Evolutionary conservation across 2,329 filamentous ascomycete genomes (phyloP).

Genomic region (Onygena corvina): DNA sequence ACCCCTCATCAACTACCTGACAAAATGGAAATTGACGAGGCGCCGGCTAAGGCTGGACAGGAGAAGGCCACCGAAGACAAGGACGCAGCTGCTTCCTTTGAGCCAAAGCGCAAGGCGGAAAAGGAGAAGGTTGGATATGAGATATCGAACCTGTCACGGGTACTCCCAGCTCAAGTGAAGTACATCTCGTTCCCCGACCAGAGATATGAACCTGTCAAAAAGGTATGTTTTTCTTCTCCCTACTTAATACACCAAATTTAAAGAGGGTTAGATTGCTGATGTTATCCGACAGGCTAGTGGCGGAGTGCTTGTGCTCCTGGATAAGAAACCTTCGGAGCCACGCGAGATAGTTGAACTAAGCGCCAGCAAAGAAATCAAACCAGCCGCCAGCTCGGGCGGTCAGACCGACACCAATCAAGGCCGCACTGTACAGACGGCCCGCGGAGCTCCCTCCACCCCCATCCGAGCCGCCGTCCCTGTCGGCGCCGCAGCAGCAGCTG

Average conservation of each 20-base stretch:
- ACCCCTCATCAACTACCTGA: conserved; percentile 48
- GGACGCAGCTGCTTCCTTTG: conserved; percentile 43
- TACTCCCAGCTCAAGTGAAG: conserved; percentile 84
- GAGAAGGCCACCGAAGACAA: conserved; percentile 48
- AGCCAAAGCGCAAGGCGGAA: conserved; percentile 76
- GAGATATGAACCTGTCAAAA: conserved; percentile 84
- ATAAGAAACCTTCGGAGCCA: conserved; percentile 64
- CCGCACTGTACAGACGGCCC: conserved; percentile 18
- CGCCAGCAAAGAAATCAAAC: conserved; percentile 56
- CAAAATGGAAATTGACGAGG: conserved; percentile 66
- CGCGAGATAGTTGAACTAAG: conserved; percentile 83
- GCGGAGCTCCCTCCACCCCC: conserved; percentile 17
- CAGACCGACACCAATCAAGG: conserved; percentile 36
- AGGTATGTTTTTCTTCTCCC: conserved; percentile 45
- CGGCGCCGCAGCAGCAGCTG: conserved; percentile 61
- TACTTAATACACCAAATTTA: background rate
- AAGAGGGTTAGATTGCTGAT: no score
- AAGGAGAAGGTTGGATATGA: conserved; percentile 97
- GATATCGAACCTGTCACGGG: conserved; percentile 90
- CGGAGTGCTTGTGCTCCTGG: conserved; percentile 80
- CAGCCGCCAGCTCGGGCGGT: conserved; percentile 21
- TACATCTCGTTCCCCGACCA: conserved; percentile 86
- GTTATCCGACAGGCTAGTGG: conserved; percentile 59
- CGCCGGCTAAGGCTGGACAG: conserved; percentile 52
- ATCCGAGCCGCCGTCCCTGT: conserved; percentile 20